Conservation (phyloP, 2,329 filamentous ascomycete genomes). For the Sarocladium brachiariae region DNA sequence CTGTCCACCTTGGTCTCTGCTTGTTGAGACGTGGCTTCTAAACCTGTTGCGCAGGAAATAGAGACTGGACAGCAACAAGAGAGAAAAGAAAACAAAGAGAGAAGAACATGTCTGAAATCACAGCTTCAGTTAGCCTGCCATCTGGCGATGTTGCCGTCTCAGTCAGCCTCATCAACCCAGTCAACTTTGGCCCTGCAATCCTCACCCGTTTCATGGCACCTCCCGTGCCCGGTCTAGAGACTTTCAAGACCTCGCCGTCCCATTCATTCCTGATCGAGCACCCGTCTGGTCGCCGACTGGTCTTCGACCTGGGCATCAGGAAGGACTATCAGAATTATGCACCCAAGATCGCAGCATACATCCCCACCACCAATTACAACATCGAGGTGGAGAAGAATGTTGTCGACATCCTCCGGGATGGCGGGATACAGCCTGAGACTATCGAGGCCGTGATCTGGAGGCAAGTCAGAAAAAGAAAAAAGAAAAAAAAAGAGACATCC, state of each 20-base stretch:
- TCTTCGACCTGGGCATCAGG: constrained; percentile 24
- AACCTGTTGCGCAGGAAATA: no score
- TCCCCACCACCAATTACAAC: constrained; percentile 20
- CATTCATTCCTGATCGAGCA: constrained; percentile 25
- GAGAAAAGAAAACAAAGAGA: background rate
- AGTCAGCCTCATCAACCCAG: constrained; percentile 29
- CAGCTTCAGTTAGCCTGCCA: background rate
- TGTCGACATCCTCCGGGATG: constrained; percentile 17
- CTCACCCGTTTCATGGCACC: constrained; percentile 32
- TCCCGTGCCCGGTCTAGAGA: constrained; percentile 26
- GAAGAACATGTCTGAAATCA: background rate
- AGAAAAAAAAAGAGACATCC: no score
- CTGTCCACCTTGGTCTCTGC: no score
- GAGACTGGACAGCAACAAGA: background rate
- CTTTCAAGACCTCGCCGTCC: constrained; percentile 22
- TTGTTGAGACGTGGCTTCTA: no score
- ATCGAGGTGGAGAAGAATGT: constrained; percentile 20
- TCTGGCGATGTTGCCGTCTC: constrained; percentile 2
- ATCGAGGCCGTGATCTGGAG: constrained; percentile 6
- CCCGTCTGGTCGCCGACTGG: constrained; percentile 19
- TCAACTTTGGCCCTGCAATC: constrained; percentile 32
- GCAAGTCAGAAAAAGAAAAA: constrained; percentile 6
- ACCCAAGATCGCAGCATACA: constrained; percentile 18
- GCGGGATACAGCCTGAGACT: background rate
- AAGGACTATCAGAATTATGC: constrained; percentile 23